Evolutionary conservation across 2,329 filamentous ascomycete species (phyloP).

Genomic region (Ascochyta viciae-villosae): DNA sequence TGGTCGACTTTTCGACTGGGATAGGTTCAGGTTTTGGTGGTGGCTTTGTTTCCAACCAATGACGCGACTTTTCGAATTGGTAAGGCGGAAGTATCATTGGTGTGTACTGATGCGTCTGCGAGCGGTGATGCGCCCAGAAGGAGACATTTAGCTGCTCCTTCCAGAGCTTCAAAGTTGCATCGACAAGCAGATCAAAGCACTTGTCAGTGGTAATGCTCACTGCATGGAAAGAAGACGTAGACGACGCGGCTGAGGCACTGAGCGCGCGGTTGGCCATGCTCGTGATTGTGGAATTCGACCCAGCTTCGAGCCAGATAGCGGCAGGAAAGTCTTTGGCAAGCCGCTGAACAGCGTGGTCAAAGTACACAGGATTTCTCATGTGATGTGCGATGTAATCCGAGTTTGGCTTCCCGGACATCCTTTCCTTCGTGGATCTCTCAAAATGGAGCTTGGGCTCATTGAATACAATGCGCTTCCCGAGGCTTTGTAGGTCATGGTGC

Average conservation of each 20-base stretch:
- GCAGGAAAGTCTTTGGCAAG: slow-evolving; percentile 36
- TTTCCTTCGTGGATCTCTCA: slow-evolving; percentile 22
- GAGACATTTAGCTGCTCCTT: slow-evolving; percentile 43
- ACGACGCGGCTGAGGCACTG: neutral
- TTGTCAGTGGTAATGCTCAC: neutral
- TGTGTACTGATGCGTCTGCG: slow-evolving; percentile 40
- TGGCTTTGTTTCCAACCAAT: slow-evolving; percentile 26
- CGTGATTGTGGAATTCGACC: slow-evolving; percentile 28
- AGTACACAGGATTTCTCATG: slow-evolving; percentile 55
- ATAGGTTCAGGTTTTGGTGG: neutral
- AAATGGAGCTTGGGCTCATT: slow-evolving; percentile 38
- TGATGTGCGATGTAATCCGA: slow-evolving; percentile 38
- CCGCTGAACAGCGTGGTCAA: slow-evolving; percentile 52
- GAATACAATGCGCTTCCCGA: slow-evolving; percentile 41
- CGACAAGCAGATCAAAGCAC: slow-evolving; percentile 21
- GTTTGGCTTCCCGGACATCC: neutral
- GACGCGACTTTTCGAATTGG: slow-evolving; percentile 27
- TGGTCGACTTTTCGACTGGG: neutral
- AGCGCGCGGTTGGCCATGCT: slow-evolving; percentile 41
- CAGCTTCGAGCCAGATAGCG: slow-evolving; percentile 34
- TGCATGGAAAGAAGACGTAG: too few relatives aligned
- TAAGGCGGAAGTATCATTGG: slow-evolving; percentile 43
- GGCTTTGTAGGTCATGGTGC: slow-evolving; percentile 13
- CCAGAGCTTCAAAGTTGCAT: slow-evolving; percentile 50
- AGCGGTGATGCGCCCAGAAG: slow-evolving; percentile 51